Conservation (phyloP, 148 eudicot species). For the Silene latifolia region DNA sequence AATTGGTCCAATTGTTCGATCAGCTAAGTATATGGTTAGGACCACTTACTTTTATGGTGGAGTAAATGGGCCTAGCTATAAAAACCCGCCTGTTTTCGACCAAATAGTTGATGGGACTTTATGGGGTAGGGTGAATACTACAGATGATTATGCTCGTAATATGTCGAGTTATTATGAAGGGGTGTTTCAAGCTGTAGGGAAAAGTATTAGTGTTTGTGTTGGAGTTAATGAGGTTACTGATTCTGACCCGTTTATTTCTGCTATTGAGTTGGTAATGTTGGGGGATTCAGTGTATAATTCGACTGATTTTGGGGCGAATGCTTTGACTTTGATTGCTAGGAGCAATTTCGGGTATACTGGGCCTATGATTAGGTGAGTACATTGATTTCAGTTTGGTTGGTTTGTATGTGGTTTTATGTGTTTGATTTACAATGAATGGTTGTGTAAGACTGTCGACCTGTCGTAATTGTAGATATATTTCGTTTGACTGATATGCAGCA, state of each 20-base stretch:
- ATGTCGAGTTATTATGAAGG: conserved; percentile 73
- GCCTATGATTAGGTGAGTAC: conserved; percentile 52
- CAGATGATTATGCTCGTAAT: conserved; percentile 52
- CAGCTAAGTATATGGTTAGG: conserved; percentile 56
- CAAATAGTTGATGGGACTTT: conserved; percentile 83
- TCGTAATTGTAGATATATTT: not conserved
- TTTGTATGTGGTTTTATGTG: not conserved
- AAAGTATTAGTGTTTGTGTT: conserved; percentile 65
- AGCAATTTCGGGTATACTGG: conserved; percentile 72
- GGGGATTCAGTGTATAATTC: conserved; percentile 71
- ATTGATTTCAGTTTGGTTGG: not conserved
- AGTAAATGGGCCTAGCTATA: conserved; percentile 41
- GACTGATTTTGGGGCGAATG: conserved; percentile 59
- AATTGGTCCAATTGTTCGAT: conserved; percentile 47
- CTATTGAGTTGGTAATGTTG: conserved; percentile 65
- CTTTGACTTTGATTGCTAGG: conserved; percentile 69
- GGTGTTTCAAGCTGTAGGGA: conserved; percentile 59
- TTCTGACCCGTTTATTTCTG: conserved; percentile 90
- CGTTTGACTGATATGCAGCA: not conserved
- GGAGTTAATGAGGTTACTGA: conserved; percentile 74
- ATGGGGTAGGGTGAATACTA: conserved; percentile 84
- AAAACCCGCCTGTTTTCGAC: conserved; percentile 76
- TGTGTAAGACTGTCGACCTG: not conserved
- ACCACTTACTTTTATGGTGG: conserved; percentile 87
- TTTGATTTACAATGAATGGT: not conserved